Evolutionary conservation across 352 stramenopile species (phyloP).

Genomic region (Halophytophthora polymorphica): DNA sequence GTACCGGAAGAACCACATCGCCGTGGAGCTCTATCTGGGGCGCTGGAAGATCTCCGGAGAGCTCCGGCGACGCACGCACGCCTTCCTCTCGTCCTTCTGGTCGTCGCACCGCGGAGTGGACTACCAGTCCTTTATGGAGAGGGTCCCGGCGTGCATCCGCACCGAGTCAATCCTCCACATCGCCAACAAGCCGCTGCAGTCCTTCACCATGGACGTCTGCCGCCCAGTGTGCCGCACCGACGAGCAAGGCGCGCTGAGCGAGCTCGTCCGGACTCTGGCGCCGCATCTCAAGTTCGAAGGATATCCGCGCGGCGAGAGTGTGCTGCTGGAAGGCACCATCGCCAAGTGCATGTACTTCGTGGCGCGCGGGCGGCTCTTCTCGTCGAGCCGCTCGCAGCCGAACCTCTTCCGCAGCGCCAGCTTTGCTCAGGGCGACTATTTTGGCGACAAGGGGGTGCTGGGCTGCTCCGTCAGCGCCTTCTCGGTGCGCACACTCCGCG

Average conservation of each 20-base stretch:
- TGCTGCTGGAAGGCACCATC: conserved; percentile 63
- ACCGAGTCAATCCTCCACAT: conserved; percentile 54
- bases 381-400: conserved; percentile 25
- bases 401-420: conserved; percentile 15
- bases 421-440: conserved; percentile 55
- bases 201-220: conserved; percentile 43
- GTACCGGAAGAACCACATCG: conserved; percentile 71
- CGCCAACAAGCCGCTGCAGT: conserved; percentile 30
- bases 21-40: conserved; percentile 52
- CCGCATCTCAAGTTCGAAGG: conserved; percentile 54
- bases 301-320: conserved; percentile 53
- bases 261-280: conserved; percentile 37
- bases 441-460: conserved; percentile 55
- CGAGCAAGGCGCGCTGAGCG: conserved; percentile 18
- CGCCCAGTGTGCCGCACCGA: conserved; percentile 29
- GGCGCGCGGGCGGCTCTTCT: conserved; percentile 42
- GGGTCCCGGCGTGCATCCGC: conserved; percentile 42
- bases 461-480: conserved; percentile 46
- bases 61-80: conserved; percentile 40
- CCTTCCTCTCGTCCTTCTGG: conserved; percentile 61
- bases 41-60: conserved; percentile 46
- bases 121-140: conserved; percentile 54
- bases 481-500: conserved; percentile 45
- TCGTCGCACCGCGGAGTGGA: conserved; percentile 59
- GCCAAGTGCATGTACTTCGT: conserved; percentile 72